Evolutionary conservation across 345 rosid genomes (phyloP), one percentile per base, ranked within the genome.

Genomic region (Turnera subulata): DNA sequence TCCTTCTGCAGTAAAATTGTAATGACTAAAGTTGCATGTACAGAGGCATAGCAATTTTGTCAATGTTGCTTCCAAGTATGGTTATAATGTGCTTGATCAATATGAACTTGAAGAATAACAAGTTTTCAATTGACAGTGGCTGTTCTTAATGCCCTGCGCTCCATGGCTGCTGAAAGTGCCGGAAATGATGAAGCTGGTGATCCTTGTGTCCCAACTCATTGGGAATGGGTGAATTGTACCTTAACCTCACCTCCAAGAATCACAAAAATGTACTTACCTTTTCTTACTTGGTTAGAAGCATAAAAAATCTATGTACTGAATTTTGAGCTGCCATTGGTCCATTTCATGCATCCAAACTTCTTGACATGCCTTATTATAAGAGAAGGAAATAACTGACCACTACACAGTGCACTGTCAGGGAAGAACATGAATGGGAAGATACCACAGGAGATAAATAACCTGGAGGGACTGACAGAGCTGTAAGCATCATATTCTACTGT

Each of bases 201-300:
- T 74, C 99, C 99, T 47, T 93, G 99, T 67, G 73, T 87, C 50
- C 99, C 99, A 6, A 74, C 70, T 62, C 74, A 55, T 11, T 89
- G 96, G 96, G 82, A 80, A 9, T 85, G 97, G 99, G 74, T 93
- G 68, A 73, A 66, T 60, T 93, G 99, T 63, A 73, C 84, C 77
- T 65, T 75, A 57, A 77, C 80, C 12, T 43, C 76, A 24, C 84
- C 94, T 35, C 92, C 97, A 64, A 84, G 97, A 80, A 76, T 94
- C 66, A 84, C 90, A 56, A 87, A 90, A 73, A 81, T 94, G 99
- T 94, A 40, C n/a, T 12, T 84, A 83, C 50, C 53, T 68, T 46
- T 46, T 54, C 46, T 33, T 43, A 25, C 29, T 48, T 46, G 8
- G 35, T 29, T 8, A 3, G 8, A 3, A 29, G 35, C 35, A 29